These are phyloP conservation scores for Mycosphaerella sp. DNA, from an alignment of 2,329 filamentous ascomycete species.

Conservation along the genomic window DNA sequence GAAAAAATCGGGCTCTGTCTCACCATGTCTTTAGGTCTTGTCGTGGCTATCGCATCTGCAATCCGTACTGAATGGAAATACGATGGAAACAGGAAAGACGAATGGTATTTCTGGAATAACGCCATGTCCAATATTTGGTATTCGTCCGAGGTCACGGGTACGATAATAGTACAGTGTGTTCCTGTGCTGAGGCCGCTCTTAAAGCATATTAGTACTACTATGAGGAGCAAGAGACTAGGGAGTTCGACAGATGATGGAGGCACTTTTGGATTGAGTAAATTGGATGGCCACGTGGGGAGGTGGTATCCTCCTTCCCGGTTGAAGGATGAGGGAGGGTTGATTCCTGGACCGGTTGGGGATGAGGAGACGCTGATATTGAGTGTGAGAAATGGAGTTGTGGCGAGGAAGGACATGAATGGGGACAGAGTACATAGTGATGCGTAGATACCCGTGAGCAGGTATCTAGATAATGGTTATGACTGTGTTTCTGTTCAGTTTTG, in stretches of 20 bases:
- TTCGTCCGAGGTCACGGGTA: constrained; percentile 48
- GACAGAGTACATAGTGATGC: background rate
- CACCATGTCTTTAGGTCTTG: constrained; percentile 48
- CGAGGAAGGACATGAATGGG: background rate
- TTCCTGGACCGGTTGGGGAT: background rate
- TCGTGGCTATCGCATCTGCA: constrained; percentile 46
- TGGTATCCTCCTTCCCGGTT: background rate
- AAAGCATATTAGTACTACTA: constrained; percentile 31
- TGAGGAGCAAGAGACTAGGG: background rate
- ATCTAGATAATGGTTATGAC: too few species aligned
- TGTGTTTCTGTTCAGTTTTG: too few species aligned
- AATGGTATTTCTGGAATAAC: constrained; percentile 46
- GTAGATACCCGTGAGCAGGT: too few species aligned
- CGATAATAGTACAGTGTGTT: constrained; percentile 51
- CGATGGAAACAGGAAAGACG: constrained; percentile 41
- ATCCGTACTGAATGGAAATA: constrained; percentile 47
- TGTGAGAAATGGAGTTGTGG: background rate
- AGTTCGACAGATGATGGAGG: background rate
- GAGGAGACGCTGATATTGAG: background rate
- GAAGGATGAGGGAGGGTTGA: too few species aligned
- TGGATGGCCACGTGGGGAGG: background rate
- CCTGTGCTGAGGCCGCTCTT: constrained; percentile 47
- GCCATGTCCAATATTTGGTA: constrained; percentile 45
- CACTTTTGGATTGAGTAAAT: background rate
- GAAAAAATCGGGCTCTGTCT: constrained; percentile 48